These are phyloP conservation scores for Populus hybrid DNA, from an alignment of 441 rosid genomes.

Conservation along the genomic window DNA sequence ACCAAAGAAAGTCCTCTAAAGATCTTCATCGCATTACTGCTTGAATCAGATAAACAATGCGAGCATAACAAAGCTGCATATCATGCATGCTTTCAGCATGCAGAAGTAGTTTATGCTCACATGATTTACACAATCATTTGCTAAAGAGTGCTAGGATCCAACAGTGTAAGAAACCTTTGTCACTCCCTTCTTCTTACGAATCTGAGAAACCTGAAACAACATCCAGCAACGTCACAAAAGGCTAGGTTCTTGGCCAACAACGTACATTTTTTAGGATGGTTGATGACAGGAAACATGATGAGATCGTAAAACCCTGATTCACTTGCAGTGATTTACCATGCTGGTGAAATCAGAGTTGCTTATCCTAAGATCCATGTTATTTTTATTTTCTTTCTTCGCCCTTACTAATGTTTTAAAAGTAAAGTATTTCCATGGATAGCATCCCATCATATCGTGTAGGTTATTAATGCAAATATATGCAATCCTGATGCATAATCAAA, in stretches of 20 bases:
- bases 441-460: background rate
- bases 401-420: background rate
- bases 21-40: background rate
- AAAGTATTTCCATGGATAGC: background rate
- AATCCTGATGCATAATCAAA: background rate
- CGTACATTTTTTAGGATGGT: background rate
- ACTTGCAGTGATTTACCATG: background rate
- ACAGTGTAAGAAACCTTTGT: conserved; percentile 65
- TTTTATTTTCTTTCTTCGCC: background rate
- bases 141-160: conserved; percentile 24
- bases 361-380: background rate
- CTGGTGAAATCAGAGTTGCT: background rate
- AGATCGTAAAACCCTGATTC: background rate
- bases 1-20: background rate
- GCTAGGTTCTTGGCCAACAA: background rate
- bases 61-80: background rate
- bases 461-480: background rate
- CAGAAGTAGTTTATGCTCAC: background rate
- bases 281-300: background rate
- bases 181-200: conserved; percentile 63
- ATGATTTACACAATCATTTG: background rate
- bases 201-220: conserved; percentile 50
- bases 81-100: background rate
- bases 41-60: background rate
- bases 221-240: conserved; percentile 3